Base-by-base conservation (phyloP, 345 rosid species). In the Lumnitzera racemosa region DNA sequence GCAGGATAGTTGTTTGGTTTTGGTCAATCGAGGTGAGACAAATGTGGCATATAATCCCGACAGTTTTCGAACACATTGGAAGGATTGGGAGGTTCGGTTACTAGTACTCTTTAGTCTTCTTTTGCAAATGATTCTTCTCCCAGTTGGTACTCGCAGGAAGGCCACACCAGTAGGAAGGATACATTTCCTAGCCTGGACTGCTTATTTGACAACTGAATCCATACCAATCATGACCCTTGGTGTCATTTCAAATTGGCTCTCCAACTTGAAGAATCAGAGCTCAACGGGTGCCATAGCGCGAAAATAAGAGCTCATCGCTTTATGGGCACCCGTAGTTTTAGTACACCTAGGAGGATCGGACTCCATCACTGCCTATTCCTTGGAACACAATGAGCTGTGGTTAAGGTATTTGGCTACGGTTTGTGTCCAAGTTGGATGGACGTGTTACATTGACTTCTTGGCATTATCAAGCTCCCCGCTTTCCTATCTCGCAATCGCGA, bases 311-410 rank as follows among this genome's bases (percentile, higher is more conserved):
- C 68, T 74, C 15, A 13, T 51, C 12, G 48, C 71, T 13, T 55
- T 74, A 15, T 79, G 75, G 73, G 65, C 77, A 0, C 77, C 76
- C 0, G 70, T 73, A 46, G 72, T 80, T 17, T 58, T 76, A 9
- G 47, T 72, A 56, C 77, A 76, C 49, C 54, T 69, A 0, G 77
- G 77, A 12, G 72, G 79, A 9, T 73, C 74, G 3, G 60, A 61
- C 11, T 36, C 43, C 43, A 36, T 36, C 43, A 36, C 43, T 36
- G 43, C 43, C 43, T 36, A 36, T 36, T 4, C 43, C 11, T 36
- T 36, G 43, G 43, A 36, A 36, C 5, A 36, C 43, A 36, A 36
- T 36, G 43, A 79, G 41, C 27, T 68, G 13, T 76, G 80, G 78
- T 13, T 60, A 3, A 62, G 81, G 49, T 64, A 69, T 49, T 50